Base-by-base conservation (phyloP, 1,139 yeast species). In the Saccharomycopsis crataegensis region DNA sequence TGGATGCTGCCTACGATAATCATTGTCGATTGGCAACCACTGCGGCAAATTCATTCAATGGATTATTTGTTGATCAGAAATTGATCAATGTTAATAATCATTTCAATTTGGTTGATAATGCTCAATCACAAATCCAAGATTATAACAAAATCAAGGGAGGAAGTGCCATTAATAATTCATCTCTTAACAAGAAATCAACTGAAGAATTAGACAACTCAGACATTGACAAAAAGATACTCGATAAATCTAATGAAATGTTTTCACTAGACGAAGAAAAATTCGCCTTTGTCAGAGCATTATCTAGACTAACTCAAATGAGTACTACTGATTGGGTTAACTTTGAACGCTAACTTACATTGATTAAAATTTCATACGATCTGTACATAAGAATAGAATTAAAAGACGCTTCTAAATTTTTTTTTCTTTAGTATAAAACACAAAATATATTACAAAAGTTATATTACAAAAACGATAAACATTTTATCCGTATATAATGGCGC, bases 261-360 rank as follows among this genome's bases (percentile, higher is more conserved):
- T 86, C 86, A 47, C 71, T 86, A 6, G 98, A 90, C 66, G 99
- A 93, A 68, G 99, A 93, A 69, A 79, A 85, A 67, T 93, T 93
- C 73, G 99, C 99, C 14, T 93, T 91, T 74, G 96, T 97, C 1
- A 77, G 99, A 65, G 97, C 98, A 0, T 74, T 93, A 59, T 84
- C 94, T 61, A 79, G 99, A 66, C 74, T 93, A 60, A 78, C 93
- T 51, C 98, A 93, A 63, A 93, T 93, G 97, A 85, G 96, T 61
- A 86, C 96, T 5, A 83, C 83, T 46, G 96, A 86, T 53, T 93
- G 99, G 99, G 84, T 88, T 12, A 89, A 82, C 34, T 49, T 43
- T 43, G 52, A 44, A 14, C 28, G 43, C 16, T 48, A 31, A 40
- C 1, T 34, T 28, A 32, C 40, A 22, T 22, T 22, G 28, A 22